Evolutionary conservation across 2,329 filamentous ascomycete genomes (phyloP).

Genomic region (Ophiostoma novo-ulmi): DNA sequence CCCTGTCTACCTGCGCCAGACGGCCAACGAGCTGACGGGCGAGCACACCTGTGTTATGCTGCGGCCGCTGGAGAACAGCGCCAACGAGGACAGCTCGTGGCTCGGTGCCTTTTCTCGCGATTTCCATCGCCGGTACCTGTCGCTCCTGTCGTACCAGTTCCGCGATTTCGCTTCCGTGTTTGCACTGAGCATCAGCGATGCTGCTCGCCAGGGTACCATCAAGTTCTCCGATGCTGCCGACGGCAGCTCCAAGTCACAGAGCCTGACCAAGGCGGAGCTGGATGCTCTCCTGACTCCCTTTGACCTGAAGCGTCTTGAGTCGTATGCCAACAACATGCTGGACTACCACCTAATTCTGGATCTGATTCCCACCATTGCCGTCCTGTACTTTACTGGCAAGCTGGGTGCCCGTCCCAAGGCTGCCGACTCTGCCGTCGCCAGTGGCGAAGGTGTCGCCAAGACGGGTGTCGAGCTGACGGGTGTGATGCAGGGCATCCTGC

Average conservation of each 20-base stretch:
- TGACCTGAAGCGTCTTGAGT: conserved; percentile 90
- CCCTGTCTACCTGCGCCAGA: conserved; percentile 90
- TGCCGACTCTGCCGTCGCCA: neutral
- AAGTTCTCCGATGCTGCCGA: conserved; percentile 54
- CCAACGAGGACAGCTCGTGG: conserved; percentile 70
- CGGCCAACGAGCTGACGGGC: conserved; percentile 89
- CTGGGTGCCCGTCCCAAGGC: conserved; percentile 43
- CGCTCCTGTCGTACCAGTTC: conserved; percentile 89
- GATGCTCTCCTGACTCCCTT: conserved; percentile 79
- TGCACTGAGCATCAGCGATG: conserved; percentile 83
- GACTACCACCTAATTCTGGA: conserved; percentile 98
- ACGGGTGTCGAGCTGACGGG: conserved; percentile 63
- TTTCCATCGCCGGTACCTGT: conserved; percentile 90
- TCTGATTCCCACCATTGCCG: conserved; percentile 75
- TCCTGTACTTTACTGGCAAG: conserved; percentile 77
- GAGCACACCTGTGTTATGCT: conserved; percentile 99
- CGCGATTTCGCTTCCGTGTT: conserved; percentile 70
- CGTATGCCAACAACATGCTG: conserved; percentile 93
- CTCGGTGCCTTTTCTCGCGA: conserved; percentile 85
- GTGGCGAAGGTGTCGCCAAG: conserved; percentile 6
- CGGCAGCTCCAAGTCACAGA: conserved; percentile 30
- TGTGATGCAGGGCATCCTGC: conserved; percentile 79
- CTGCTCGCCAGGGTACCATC: conserved; percentile 58
- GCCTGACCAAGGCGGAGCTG: conserved; percentile 68
- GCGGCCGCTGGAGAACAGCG: conserved; percentile 55